Base-by-base conservation (phyloP, 208 protist genomes). In the Trypanosoma caninum region DNA sequence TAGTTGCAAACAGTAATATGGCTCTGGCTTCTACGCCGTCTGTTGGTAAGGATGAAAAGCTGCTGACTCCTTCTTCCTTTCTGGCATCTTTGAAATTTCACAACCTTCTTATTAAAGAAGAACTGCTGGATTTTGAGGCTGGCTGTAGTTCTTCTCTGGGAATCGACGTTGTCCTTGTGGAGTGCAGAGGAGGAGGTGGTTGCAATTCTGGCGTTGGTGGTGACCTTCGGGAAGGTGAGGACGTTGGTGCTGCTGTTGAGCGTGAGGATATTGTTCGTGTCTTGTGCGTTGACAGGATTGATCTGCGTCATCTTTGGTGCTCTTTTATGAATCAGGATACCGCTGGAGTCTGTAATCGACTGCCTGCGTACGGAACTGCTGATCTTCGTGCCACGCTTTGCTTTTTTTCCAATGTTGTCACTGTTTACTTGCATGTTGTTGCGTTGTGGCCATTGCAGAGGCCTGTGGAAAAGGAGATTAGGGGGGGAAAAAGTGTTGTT, bases 121-220 rank as follows among this genome's bases (percentile, higher is more conserved):
- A 50, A n/a, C 8, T 8, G n/a, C 6, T 18, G 47, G 28, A 45
- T 41, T 11, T 16, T 11, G 52, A 42, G 1, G 9, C n/a, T 14
- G 13, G 2, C 20, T 6, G 20, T 25, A 22, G 27, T 4, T 13
- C 45, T 37, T 55, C 20, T 50, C 30, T 67, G 7, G 41, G 41
- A 18, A 33, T 67, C 11, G 47, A 52, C 11, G 41, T 67, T 30
- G 3, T 35, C n/a, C 35, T 67, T 9, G 51, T 59, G 31, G 51
- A 67, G 20, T 57, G 41, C 16, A 37, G 23, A 22, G 16, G 23
- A 30, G 33, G 25, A 2, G 27, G n/a, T 27, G 41, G 31, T 11
- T 11, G 14, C 33, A 4, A 18, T 13, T 2, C 25, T 35, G 38
- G 22, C 9, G 28, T n/a, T n/a, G n/a, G 28, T 27, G 8, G 0